Evolutionary conservation across 139 green algal genomes (phyloP).

Genomic region (Haematococcus lacustris): DNA sequence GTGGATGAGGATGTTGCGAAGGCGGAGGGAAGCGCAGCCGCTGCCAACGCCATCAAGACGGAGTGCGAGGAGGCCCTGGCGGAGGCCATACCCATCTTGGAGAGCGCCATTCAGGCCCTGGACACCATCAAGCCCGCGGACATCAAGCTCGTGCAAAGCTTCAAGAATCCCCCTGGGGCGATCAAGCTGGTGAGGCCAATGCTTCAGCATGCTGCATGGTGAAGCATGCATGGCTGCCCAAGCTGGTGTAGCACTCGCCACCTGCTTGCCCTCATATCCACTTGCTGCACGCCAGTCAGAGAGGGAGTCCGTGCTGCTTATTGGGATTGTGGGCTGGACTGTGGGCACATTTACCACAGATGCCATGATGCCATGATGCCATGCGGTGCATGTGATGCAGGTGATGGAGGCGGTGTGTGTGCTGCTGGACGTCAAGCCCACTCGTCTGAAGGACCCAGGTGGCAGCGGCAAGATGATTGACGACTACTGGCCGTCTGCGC

Average conservation of each 20-base stretch:
- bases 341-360: no score
- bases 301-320: no score
- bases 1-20: constrained; percentile 58
- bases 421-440: constrained; percentile 36
- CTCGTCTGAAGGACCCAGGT: constrained; percentile 53
- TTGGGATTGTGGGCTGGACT: no score
- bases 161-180: constrained; percentile 60
- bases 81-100: constrained; percentile 40
- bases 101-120: constrained; percentile 40
- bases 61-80: constrained; percentile 71
- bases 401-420: constrained; percentile 45
- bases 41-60: constrained; percentile 68
- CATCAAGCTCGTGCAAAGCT: constrained; percentile 58
- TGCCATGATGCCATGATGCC: no score
- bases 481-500: constrained; percentile 58
- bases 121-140: constrained; percentile 81
- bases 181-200: constrained; percentile 63
- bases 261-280: no score
- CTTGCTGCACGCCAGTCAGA: no score
- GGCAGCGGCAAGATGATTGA: constrained; percentile 57
- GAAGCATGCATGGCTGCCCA: background rate
- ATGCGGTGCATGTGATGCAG: no score
- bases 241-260: no score
- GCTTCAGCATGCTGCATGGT: background rate
- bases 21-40: constrained; percentile 48